Percentiles rank a stretch among this genome's conserved stretches.
Evolutionary conservation across 2,329 filamentous ascomycete species (phyloP).

Genomic region (Neocucurbitaria cava): DNA sequence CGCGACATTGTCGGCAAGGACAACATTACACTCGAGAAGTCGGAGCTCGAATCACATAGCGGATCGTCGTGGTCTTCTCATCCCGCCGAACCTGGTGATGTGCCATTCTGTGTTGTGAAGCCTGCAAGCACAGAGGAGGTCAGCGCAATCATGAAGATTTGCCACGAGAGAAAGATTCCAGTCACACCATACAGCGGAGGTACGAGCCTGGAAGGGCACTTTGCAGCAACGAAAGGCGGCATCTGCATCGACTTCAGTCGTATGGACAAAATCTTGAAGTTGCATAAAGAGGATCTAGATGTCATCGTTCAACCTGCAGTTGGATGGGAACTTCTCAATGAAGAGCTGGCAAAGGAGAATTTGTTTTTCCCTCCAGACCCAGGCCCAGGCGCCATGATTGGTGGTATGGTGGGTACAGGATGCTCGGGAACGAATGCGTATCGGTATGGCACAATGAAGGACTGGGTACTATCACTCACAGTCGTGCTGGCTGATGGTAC

Average conservation of each 20-base stretch:
- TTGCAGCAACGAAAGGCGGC: slow-evolving; percentile 80
- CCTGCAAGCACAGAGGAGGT: slow-evolving; percentile 82
- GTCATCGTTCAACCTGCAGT: slow-evolving; percentile 70
- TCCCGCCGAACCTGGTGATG: slow-evolving; percentile 49
- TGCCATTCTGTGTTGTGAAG: slow-evolving; percentile 72
- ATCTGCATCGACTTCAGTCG: slow-evolving; percentile 85
- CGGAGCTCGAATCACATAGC: slow-evolving; percentile 63
- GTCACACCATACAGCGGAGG: slow-evolving; percentile 88
- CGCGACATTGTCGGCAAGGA: slow-evolving; percentile 67
- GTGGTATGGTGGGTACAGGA: slow-evolving; percentile 82
- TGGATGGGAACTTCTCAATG: slow-evolving; percentile 86
- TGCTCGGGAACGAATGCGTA: slow-evolving; percentile 87
- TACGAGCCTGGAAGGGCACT: slow-evolving; percentile 89
- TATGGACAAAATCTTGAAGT: slow-evolving; percentile 80
- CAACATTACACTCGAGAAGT: slow-evolving; percentile 65
- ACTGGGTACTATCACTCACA: slow-evolving; percentile 88
- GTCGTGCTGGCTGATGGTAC: slow-evolving; percentile 91
- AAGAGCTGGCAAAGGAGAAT: slow-evolving; percentile 72
- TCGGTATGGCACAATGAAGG: slow-evolving; percentile 91
- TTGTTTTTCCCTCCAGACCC: slow-evolving; percentile 94
- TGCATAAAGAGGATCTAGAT: slow-evolving; percentile 74
- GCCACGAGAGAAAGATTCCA: slow-evolving; percentile 79
- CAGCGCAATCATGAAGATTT: slow-evolving; percentile 86
- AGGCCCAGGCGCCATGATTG: slow-evolving; percentile 90
- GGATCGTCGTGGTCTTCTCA: slow-evolving; percentile 71